phyloP scores from a whole-genome alignment of 352 stramenopile genomes.

The Globisporangium emineosum region DNA sequence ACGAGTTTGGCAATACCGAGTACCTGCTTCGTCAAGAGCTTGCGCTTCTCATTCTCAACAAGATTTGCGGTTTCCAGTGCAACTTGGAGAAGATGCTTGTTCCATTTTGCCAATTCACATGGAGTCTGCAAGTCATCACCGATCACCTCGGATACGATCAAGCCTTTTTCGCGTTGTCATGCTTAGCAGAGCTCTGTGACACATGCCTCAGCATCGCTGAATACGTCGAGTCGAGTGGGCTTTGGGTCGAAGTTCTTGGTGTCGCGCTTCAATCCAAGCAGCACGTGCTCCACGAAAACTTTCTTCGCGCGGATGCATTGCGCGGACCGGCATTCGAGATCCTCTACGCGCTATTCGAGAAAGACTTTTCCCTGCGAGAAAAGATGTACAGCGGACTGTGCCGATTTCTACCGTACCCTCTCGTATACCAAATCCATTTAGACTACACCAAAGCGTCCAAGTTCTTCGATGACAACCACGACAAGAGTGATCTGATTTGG shows the following conservation, averaged over 20 bases:
- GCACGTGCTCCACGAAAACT: conserved; percentile 80
- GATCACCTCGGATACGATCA: conserved; percentile 81
- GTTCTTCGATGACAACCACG: conserved; percentile 84
- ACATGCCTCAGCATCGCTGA: conserved; percentile 70
- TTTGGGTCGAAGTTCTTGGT: conserved; percentile 79
- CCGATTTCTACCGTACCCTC: conserved; percentile 73
- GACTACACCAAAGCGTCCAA: conserved; percentile 64
- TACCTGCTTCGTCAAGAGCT: conserved; percentile 76
- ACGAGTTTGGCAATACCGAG: conserved; percentile 75
- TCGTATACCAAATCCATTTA: conserved; percentile 83
- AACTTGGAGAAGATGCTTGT: conserved; percentile 71
- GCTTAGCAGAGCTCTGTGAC: conserved; percentile 73
- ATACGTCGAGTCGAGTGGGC: conserved; percentile 67
- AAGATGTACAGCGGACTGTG: conserved; percentile 72
- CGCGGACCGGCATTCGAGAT: conserved; percentile 81
- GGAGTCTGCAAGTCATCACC: conserved; percentile 78
- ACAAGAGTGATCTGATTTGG: conserved; percentile 84
- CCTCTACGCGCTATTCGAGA: conserved; percentile 70
- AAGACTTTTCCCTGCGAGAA: conserved; percentile 62
- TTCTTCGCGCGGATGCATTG: conserved; percentile 68
- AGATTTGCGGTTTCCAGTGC: conserved; percentile 71
- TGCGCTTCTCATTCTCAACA: conserved; percentile 74
- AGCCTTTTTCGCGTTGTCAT: conserved; percentile 73
- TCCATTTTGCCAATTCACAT: conserved; percentile 75
- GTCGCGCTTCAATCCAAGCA: conserved; percentile 77